Percentiles rank a stretch among this genome's conserved stretches.
phyloP scores from a whole-genome alignment of 2,329 filamentous ascomycete genomes.

The Diaporthe aspalathi region DNA sequence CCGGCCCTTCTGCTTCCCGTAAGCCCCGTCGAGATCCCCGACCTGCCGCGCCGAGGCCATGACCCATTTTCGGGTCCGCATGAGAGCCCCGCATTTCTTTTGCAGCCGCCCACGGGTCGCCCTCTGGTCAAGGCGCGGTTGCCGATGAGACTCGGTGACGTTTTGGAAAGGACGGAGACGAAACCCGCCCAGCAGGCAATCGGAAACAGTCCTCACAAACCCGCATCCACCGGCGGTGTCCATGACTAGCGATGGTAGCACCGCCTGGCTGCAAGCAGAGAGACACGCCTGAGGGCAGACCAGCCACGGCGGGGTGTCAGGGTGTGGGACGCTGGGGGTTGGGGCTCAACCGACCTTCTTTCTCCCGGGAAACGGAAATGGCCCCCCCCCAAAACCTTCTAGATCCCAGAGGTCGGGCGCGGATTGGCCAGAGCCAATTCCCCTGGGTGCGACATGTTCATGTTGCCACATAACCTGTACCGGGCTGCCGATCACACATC shows the following conservation, averaged over 20 bases:
- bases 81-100: neutral
- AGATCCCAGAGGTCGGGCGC: slow-evolving; percentile 6
- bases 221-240: neutral
- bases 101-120: slow-evolving; percentile 4
- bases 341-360: neutral
- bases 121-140: slow-evolving; percentile 22
- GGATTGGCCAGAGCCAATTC: slow-evolving; percentile 17
- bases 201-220: slow-evolving; percentile 10
- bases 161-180: slow-evolving; percentile 21
- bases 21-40: neutral
- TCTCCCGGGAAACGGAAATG: neutral
- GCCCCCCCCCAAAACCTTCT: neutral
- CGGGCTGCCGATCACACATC: slow-evolving; percentile 22
- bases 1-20: slow-evolving; percentile 6
- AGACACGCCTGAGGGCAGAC: neutral
- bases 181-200: slow-evolving; percentile 4
- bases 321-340: neutral
- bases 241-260: slow-evolving; percentile 7
- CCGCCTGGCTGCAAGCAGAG: neutral
- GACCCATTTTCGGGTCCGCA: slow-evolving; percentile 12
- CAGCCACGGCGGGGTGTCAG: neutral
- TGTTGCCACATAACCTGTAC: slow-evolving; percentile 17
- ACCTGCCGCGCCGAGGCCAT: slow-evolving; percentile 15
- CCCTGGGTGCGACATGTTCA: slow-evolving; percentile 13
- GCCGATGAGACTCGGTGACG: slow-evolving; percentile 23